Conservation (phyloP, 768 basidiomycete genomes). For the Boletellus emodensis region DNA sequence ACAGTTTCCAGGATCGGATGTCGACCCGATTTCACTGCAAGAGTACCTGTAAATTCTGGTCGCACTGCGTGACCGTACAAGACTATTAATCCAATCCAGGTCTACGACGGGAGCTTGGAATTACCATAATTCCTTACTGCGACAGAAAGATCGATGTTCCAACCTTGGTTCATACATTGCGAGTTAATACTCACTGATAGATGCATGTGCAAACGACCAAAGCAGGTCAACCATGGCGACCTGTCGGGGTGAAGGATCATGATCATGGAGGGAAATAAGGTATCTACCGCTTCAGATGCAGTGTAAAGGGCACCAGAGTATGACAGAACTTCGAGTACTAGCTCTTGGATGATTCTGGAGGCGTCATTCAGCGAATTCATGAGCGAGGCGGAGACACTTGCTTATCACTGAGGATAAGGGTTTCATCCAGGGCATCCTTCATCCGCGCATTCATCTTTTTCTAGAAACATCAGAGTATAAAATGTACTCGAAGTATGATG, state of each 20-base stretch:
- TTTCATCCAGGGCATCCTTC: conserved; percentile 89
- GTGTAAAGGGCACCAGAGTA: conserved; percentile 83
- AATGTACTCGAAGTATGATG: not conserved
- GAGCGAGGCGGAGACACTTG: conserved; percentile 22
- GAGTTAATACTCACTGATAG: conserved; percentile 59
- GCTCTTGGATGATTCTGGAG: conserved; percentile 70
- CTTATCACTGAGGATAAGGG: conserved; percentile 82
- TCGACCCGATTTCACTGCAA: conserved; percentile 84
- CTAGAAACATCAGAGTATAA: conserved; percentile 33
- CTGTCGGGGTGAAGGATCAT: conserved; percentile 34
- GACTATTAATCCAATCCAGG: not conserved
- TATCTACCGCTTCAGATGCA: conserved; percentile 77
- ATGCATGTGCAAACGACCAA: conserved; percentile 80
- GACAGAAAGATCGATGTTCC: not conserved
- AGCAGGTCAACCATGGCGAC: conserved; percentile 88
- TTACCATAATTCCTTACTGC: conserved; percentile 51
- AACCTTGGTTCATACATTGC: not conserved
- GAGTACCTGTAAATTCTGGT: conserved; percentile 86
- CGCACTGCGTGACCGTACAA: conserved; percentile 49
- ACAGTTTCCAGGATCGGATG: conserved; percentile 84
- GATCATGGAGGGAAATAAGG: not conserved
- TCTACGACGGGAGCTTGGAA: not conserved
- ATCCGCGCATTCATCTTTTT: conserved; percentile 86
- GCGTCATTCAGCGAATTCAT: not conserved
- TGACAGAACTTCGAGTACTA: conserved; percentile 64